Evolutionary conservation across 73 alveolate genomes (phyloP), one percentile per base, ranked within the genome.

Genomic region (Stentor coeruleus): DNA sequence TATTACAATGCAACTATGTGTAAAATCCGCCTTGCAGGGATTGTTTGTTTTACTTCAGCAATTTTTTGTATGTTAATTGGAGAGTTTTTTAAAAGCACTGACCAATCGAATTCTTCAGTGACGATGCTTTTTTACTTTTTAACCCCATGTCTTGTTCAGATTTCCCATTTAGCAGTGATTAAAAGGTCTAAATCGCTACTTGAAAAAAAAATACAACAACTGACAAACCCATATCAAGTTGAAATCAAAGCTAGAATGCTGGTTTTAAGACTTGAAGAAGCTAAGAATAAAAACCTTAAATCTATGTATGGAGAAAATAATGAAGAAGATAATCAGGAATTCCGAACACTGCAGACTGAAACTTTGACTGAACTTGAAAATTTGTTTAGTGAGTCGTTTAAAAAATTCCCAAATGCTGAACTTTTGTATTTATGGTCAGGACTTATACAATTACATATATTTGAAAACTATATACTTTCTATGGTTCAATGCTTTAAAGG

Each of bases 341-440:
- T 57, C 28, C 15, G 28, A 57, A 31, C 73, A 2, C 2, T 57
- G 0, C 73, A 57, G 73, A 31, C 73, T 57, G 73, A 57, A 57
- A 57, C 73, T 57, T 57, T 57, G 15, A 57, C 73, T 0, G 73
- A 57, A 2, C 15, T 57, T 57, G 73, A 57, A 57, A 57, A n/a
- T 57, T n/a, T 57, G 28, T 57, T 20, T 57, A 57, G 28, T 31
- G 73, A 57, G 28, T n/a, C 73, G 73, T 57, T 57, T 31, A 57
- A 57, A 57, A 57, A 57, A 57, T 57, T 57, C 73, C 73, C 73
- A 57, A 57, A 57, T 57, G 73, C 73, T n/a, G 73, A 57, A 57
- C 28, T 57, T 57, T 57, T 57, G 28, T 57, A 57, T 57, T 57
- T 57, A 31, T 57, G 73, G 73, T 57, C 73, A 57, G 73, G 73